These are phyloP conservation scores for Ceratobasidium theobromae DNA, from an alignment of 1,284 basidiomycete species.

Conservation along the genomic window DNA sequence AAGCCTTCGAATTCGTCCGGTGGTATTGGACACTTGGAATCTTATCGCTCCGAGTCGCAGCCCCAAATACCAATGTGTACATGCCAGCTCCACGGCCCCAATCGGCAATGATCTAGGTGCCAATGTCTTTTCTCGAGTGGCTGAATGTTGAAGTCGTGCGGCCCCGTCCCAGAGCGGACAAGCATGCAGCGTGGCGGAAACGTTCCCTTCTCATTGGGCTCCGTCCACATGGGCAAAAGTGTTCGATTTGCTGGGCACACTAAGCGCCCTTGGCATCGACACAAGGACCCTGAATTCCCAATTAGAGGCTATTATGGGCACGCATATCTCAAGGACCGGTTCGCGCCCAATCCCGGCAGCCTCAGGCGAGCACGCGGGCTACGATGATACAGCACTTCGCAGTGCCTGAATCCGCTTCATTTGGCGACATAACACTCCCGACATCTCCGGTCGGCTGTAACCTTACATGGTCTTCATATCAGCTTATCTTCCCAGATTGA, in stretches of 20 bases:
- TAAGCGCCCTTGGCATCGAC: slow-evolving; percentile 18
- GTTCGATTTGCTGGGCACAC: slow-evolving; percentile 18
- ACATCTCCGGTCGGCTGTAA: not conserved
- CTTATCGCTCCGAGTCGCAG: too few relatives aligned
- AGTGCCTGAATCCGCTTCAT: not conserved
- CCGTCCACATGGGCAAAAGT: not conserved
- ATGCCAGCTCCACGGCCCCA: too few relatives aligned
- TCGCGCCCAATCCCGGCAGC: not conserved
- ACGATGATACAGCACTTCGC: not conserved
- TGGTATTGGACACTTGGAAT: too few relatives aligned
- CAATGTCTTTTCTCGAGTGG: too few relatives aligned
- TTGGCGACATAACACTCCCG: not conserved
- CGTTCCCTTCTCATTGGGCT: not conserved
- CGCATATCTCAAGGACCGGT: not conserved
- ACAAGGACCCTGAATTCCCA: not conserved
- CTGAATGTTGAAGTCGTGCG: too few relatives aligned
- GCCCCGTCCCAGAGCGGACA: not conserved
- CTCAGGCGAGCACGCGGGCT: not conserved
- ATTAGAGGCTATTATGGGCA: not conserved
- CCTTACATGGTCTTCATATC: not conserved
- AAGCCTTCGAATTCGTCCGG: too few relatives aligned
- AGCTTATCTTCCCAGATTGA: not conserved
- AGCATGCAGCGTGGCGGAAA: not conserved
- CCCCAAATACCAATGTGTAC: too few relatives aligned
- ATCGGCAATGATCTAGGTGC: too few relatives aligned